These are phyloP conservation scores for Fusarium sp. DNA, from an alignment of 2,329 filamentous ascomycete species.

Conservation along the genomic window DNA sequence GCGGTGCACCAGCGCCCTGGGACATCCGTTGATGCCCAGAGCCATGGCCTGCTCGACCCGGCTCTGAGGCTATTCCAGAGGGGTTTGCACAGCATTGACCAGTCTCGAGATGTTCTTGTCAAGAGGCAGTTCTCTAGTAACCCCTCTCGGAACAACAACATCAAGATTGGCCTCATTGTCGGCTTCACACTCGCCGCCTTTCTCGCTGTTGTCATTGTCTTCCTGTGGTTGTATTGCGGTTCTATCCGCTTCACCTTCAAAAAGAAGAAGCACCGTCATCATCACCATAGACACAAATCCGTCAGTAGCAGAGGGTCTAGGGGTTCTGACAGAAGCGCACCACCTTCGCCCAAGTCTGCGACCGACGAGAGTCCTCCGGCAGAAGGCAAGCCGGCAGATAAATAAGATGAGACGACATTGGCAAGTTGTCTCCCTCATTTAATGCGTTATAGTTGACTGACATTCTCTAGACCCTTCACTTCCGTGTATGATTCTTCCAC, in stretches of 20 bases:
- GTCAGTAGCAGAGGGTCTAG: constrained; percentile 50
- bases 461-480: neutral
- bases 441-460: constrained; percentile 2
- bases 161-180: constrained; percentile 58
- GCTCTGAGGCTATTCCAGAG: constrained; percentile 14
- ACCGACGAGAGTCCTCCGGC: constrained; percentile 27
- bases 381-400: constrained; percentile 29
- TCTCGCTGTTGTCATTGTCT: constrained; percentile 51
- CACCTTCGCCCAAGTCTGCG: constrained; percentile 21
- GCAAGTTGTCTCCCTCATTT: neutral
- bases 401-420: constrained; percentile 1
- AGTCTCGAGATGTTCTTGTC: neutral
- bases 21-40: constrained; percentile 17
- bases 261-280: constrained; percentile 37
- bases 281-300: constrained; percentile 42
- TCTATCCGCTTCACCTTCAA: constrained; percentile 52
- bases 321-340: constrained; percentile 40
- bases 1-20: constrained; percentile 12
- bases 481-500: constrained; percentile 20
- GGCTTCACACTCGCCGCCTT: constrained; percentile 57
- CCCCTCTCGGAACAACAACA: constrained; percentile 50
- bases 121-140: constrained; percentile 45
- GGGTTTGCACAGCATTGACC: neutral
- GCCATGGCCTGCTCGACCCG: constrained; percentile 13
- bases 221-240: constrained; percentile 55